phyloP scores from a whole-genome alignment of 495 filamentous ascomycete genomes.

The Hyphodiscus hymeniophilus region DNA sequence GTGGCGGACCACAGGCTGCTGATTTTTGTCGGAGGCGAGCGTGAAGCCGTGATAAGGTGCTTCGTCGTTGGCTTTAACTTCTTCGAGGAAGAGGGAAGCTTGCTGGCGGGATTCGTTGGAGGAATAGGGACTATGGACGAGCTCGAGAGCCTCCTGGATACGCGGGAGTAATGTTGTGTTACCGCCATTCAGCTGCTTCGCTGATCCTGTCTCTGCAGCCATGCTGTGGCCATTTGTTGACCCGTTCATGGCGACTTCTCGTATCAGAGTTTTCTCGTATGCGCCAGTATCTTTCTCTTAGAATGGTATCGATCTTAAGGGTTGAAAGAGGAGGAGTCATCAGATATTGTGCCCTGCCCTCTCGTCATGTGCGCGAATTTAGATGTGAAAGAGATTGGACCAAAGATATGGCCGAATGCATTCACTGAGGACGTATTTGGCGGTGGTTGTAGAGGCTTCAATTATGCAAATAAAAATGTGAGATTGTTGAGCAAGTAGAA shows the following conservation, averaged over 20 bases:
- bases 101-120: conserved; percentile 77
- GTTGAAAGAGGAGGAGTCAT: neutral
- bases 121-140: conserved; percentile 76
- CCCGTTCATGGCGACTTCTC: conserved; percentile 13
- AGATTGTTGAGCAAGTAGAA: no score
- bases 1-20: conserved; percentile 77
- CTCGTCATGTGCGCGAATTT: neutral
- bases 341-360: neutral
- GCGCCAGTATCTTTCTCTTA: neutral
- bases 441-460: no score
- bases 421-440: no score
- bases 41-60: conserved; percentile 81
- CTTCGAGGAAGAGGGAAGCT: conserved; percentile 75
- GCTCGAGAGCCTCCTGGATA: conserved; percentile 75
- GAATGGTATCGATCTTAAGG: neutral
- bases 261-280: neutral
- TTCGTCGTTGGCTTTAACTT: conserved; percentile 65
- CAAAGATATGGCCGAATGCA: no score
- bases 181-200: conserved; percentile 11
- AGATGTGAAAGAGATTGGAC: neutral
- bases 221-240: conserved; percentile 14
- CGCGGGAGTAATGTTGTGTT: conserved; percentile 25
- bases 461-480: no score
- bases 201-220: neutral
- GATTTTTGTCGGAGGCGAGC: conserved; percentile 62